Evolutionary conservation across 257 asterid genomes (phyloP).

Genomic region (Lycium barbarum): DNA sequence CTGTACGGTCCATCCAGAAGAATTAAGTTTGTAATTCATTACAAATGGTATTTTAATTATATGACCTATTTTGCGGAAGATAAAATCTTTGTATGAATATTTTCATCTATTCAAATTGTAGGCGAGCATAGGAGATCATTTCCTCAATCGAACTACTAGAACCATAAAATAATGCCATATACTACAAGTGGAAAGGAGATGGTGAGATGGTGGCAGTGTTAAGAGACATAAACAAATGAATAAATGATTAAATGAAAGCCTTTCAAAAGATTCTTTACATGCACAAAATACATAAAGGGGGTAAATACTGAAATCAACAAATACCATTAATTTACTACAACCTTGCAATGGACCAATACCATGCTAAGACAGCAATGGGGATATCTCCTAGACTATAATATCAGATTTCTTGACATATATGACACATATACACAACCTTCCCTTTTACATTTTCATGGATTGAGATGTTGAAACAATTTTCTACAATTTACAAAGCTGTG

Average conservation of each 20-base stretch:
- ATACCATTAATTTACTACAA: constrained; percentile 11
- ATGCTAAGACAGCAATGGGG: constrained; percentile 22
- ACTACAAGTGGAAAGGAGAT: background rate
- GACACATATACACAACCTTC: constrained; percentile 33
- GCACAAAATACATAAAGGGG: background rate
- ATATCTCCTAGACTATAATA: constrained; percentile 19
- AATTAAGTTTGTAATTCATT: background rate
- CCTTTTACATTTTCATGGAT: constrained; percentile 22
- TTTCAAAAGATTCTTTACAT: constrained; percentile 3
- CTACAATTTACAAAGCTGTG: constrained; percentile 54
- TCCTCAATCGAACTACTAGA: background rate
- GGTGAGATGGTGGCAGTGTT: background rate
- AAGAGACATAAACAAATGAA: background rate
- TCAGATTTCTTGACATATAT: constrained; percentile 20
- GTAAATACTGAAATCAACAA: background rate
- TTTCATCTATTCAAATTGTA: background rate
- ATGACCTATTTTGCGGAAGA: background rate
- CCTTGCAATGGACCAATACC: constrained; percentile 6
- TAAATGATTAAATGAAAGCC: constrained; percentile 2
- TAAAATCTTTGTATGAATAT: no score
- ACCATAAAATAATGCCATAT: background rate
- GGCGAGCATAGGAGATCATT: background rate
- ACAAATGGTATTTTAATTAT: background rate
- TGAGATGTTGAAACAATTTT: constrained; percentile 22
- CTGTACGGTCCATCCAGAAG: no score